Conservation (phyloP, 2,329 filamentous ascomycete genomes). For the Aspergillus hiratsukae region DNA sequence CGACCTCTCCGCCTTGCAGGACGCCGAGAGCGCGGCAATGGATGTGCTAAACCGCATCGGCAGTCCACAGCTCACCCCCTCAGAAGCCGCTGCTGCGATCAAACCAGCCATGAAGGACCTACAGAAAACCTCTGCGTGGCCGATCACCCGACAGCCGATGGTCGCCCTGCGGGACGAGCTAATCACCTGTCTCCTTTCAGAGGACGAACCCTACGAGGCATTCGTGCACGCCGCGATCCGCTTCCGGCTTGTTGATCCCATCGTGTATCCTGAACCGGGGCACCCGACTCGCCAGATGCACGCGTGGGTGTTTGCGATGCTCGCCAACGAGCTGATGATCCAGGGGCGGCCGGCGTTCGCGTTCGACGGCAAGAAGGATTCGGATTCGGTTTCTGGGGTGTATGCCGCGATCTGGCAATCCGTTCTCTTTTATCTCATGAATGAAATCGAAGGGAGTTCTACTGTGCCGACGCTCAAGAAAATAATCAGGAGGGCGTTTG, state of each 20-base stretch:
- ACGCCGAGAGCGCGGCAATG: conserved; percentile 18
- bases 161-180: conserved; percentile 51
- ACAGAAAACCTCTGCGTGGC: conserved; percentile 40
- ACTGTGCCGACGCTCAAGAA: conserved; percentile 28
- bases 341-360: conserved; percentile 13
- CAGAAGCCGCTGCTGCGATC: conserved; percentile 32
- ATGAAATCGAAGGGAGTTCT: conserved; percentile 20
- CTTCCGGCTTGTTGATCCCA: conserved; percentile 49
- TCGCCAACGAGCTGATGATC: conserved; percentile 26
- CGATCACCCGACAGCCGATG: conserved; percentile 51
- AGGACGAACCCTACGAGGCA: conserved; percentile 42
- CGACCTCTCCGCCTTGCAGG: conserved; percentile 13
- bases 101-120: conserved; percentile 39
- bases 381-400: background rate
- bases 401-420: background rate
- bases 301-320: conserved; percentile 30
- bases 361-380: background rate
- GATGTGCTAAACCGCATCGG: conserved; percentile 22
- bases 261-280: conserved; percentile 44
- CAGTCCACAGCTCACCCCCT: conserved; percentile 11
- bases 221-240: conserved; percentile 50
- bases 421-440: conserved; percentile 15
- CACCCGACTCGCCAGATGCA: conserved; percentile 55
- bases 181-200: conserved; percentile 45
- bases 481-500: conserved; percentile 22